Evolutionary conservation across 495 filamentous ascomycete species (phyloP).

Genomic region (Lentithecium fluviatile): DNA sequence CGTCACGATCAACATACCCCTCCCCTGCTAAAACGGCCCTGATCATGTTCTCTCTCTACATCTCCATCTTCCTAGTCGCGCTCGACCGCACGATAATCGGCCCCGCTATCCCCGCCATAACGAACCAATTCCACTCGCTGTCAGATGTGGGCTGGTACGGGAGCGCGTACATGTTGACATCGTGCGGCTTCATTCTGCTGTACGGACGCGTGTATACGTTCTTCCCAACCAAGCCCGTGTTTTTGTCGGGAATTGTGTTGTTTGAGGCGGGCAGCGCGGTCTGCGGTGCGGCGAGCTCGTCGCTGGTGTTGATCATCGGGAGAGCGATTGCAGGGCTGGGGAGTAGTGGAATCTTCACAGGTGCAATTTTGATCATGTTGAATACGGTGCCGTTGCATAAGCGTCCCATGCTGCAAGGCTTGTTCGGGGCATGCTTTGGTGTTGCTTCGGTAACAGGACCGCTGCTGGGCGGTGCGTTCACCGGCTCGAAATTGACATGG

Average conservation of each 20-base stretch:
- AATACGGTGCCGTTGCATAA: constrained; percentile 71
- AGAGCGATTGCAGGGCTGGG: constrained; percentile 84
- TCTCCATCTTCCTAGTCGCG: constrained; percentile 33
- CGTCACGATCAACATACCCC: constrained; percentile 2
- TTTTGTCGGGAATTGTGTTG: constrained; percentile 65
- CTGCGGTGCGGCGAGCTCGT: constrained; percentile 75
- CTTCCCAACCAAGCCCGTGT: constrained; percentile 69
- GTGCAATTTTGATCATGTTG: constrained; percentile 77
- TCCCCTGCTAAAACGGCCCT: constrained; percentile 24
- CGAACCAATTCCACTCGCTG: constrained; percentile 35
- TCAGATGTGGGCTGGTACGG: constrained; percentile 37
- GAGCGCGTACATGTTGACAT: constrained; percentile 33
- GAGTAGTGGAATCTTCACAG: constrained; percentile 78
- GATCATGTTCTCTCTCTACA: constrained; percentile 43
- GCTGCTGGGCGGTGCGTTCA: constrained; percentile 44
- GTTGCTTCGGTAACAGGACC: constrained; percentile 58
- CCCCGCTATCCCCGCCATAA: constrained; percentile 36
- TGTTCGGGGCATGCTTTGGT: constrained; percentile 77
- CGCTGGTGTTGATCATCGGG: constrained; percentile 74
- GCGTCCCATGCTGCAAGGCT: constrained; percentile 69
- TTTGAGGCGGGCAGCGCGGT: constrained; percentile 82
- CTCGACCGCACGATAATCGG: constrained; percentile 37
- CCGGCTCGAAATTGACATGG: constrained; percentile 57
- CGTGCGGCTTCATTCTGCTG: constrained; percentile 63
- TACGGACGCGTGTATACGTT: constrained; percentile 81